Conservation (phyloP, 1,284 basidiomycete genomes). For the Cutaneotrichosporon dermatis region DNA sequence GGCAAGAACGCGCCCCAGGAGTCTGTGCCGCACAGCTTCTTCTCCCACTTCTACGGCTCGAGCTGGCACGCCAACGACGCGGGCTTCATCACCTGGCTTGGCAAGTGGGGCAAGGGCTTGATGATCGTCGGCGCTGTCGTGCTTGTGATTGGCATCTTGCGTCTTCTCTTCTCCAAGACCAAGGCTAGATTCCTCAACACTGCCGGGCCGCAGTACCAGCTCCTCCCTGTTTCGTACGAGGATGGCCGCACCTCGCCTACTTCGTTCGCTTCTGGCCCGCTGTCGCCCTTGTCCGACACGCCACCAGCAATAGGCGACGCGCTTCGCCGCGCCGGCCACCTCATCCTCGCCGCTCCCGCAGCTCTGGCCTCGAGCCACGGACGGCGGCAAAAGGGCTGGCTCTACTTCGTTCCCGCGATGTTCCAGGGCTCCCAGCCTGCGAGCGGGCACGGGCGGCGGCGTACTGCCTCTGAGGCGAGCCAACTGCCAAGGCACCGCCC, state of each 20-base stretch:
- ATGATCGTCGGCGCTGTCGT: constrained; percentile 76
- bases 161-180: constrained; percentile 53
- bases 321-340: constrained; percentile 38
- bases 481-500: constrained; percentile 29
- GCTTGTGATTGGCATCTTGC: constrained; percentile 63
- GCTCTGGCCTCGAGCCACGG: constrained; percentile 28
- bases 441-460: constrained; percentile 14
- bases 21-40: constrained; percentile 87
- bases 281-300: constrained; percentile 16
- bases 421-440: constrained; percentile 29
- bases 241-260: constrained; percentile 11
- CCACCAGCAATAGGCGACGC: constrained; percentile 29
- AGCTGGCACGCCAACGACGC: constrained; percentile 96
- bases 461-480: constrained; percentile 41
- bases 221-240: constrained; percentile 12
- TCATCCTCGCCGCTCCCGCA: constrained; percentile 42
- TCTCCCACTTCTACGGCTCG: constrained; percentile 91
- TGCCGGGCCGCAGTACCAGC: constrained; percentile 14
- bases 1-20: constrained; percentile 87
- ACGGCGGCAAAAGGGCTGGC: constrained; percentile 28
- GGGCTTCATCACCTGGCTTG: constrained; percentile 84
- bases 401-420: constrained; percentile 45
- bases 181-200: constrained; percentile 15
- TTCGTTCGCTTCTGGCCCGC: constrained; percentile 3
- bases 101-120: constrained; percentile 73